Evolutionary conservation across 2,329 filamentous ascomycete species (phyloP).

Genomic region (Ceratocystis eucalypticola): DNA sequence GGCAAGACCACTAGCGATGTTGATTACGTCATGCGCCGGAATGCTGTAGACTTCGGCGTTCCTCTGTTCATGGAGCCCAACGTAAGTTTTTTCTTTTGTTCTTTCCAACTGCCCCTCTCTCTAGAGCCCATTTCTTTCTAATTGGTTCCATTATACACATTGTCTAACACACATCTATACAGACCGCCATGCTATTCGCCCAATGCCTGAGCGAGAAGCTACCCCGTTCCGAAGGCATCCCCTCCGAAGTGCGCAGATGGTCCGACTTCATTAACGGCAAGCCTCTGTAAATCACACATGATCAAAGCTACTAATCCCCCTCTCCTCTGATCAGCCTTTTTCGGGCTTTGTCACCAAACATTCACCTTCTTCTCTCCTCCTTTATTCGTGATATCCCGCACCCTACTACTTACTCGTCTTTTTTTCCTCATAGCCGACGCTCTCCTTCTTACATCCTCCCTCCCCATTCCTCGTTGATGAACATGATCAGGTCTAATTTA

Average conservation of each 20-base stretch:
- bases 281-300: slow-evolving; percentile 46
- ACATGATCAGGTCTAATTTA: slow-evolving; percentile 1
- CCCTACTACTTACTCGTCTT: slow-evolving; percentile 9
- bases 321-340: background rate
- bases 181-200: slow-evolving; percentile 93
- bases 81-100: slow-evolving; percentile 41
- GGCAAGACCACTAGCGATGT: slow-evolving; percentile 78
- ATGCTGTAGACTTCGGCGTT: slow-evolving; percentile 95
- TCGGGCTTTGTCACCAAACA: background rate
- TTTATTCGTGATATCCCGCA: slow-evolving; percentile 14
- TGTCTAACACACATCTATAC: slow-evolving; percentile 24
- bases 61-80: slow-evolving; percentile 97
- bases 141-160: slow-evolving; percentile 10
- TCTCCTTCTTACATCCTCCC: background rate
- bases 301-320: background rate
- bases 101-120: background rate
- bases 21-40: slow-evolving; percentile 91
- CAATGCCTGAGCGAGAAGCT: slow-evolving; percentile 97
- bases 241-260: slow-evolving; percentile 83
- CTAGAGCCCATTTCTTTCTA: background rate
- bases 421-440: background rate
- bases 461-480: background rate
- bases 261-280: slow-evolving; percentile 87
- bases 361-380: background rate
- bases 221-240: slow-evolving; percentile 75